Evolutionary conservation across 306 rosid genomes (phyloP).

Genomic region (Erythrophleum fordii): DNA sequence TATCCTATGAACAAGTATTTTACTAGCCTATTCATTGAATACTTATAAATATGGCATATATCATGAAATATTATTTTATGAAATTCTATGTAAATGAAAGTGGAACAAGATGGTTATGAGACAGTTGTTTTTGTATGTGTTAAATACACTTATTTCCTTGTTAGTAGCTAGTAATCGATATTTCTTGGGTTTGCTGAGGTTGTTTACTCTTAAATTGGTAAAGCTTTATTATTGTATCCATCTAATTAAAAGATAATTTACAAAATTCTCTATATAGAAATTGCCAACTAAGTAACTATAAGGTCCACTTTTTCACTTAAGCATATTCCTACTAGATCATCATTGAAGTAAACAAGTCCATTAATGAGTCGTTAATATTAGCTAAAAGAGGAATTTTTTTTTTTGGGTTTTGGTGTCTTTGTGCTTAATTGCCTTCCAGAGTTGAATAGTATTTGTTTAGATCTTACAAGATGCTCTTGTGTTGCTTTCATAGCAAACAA

Average conservation of each 20-base stretch:
- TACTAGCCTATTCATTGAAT: neutral
- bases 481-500: constrained; percentile 38
- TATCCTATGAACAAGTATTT: neutral
- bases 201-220: neutral
- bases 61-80: neutral
- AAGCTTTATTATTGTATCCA: neutral
- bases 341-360: constrained; percentile 19
- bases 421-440: constrained; percentile 7
- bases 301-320: neutral
- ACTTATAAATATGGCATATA: neutral
- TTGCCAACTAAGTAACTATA: constrained; percentile 8
- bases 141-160: neutral
- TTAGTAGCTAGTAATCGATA: neutral
- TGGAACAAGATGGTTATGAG: neutral
- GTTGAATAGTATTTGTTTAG: constrained; percentile 38
- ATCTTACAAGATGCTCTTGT: constrained; percentile 27
- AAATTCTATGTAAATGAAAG: neutral
- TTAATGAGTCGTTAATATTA: neutral
- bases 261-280: neutral
- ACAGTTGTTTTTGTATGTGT: neutral
- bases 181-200: neutral
- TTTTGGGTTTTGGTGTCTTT: constrained; percentile 10
- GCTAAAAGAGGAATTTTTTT: too few species aligned
- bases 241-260: neutral
- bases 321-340: too few species aligned